phyloP scores from a whole-genome alignment of 2,329 filamentous ascomycete species.

The Drechslerella dactyloides region DNA sequence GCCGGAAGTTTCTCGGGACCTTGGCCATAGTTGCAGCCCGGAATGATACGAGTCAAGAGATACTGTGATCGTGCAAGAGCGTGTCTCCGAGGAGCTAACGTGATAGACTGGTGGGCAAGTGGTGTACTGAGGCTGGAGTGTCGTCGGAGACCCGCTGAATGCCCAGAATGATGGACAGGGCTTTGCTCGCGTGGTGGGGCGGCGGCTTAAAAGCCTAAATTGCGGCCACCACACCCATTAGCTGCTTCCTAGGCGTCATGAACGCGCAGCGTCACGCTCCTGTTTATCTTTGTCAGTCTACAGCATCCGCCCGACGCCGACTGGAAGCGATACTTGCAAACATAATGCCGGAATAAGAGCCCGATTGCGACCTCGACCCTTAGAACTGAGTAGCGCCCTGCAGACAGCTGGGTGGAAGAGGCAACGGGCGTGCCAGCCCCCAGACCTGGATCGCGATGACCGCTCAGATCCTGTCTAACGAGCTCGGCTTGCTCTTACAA shows the following conservation, averaged over 20 bases:
- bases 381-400: background rate
- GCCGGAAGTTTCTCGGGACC: slow-evolving; percentile 92
- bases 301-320: slow-evolving; percentile 1
- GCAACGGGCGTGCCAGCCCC: background rate
- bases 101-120: background rate
- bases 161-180: background rate
- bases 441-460: slow-evolving; percentile 68
- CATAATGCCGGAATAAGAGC: slow-evolving; percentile 10
- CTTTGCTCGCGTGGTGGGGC: slow-evolving; percentile 32
- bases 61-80: background rate
- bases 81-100: background rate
- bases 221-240: slow-evolving; percentile 36
- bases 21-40: slow-evolving; percentile 64
- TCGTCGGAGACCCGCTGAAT: slow-evolving; percentile 1
- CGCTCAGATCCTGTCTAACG: slow-evolving; percentile 83
- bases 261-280: slow-evolving; percentile 28
- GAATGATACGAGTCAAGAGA: background rate
- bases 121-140: background rate
- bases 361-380: background rate
- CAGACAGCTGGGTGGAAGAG: background rate
- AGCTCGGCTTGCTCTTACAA: slow-evolving; percentile 88
- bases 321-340: background rate
- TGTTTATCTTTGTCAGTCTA: background rate
- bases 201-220: slow-evolving; percentile 47
- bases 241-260: background rate